phyloP scores from a whole-genome alignment of 148 eudicot species.

The Persicaria tinctoria region DNA sequence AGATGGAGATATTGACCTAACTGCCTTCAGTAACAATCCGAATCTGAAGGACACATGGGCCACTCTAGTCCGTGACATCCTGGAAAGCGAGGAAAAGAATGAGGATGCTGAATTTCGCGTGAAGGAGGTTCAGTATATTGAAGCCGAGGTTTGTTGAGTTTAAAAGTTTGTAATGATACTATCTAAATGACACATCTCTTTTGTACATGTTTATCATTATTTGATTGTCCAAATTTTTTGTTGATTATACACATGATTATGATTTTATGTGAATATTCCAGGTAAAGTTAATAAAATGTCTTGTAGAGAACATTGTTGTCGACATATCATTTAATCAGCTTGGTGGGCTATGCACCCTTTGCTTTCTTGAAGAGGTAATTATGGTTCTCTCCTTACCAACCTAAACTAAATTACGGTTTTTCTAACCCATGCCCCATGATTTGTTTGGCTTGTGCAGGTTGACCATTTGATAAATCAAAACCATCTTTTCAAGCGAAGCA shows the following conservation, averaged over 20 bases:
- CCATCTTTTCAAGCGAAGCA: constrained; percentile 90
- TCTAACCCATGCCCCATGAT: background rate
- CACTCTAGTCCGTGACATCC: constrained; percentile 60
- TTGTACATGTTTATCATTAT: background rate
- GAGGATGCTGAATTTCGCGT: constrained; percentile 88
- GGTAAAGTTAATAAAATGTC: constrained; percentile 76
- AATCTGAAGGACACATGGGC: constrained; percentile 79
- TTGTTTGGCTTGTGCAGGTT: constrained; percentile 39
- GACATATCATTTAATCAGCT: constrained; percentile 79
- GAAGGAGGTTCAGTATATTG: constrained; percentile 92
- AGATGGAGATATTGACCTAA: constrained; percentile 93
- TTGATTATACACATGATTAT: background rate
- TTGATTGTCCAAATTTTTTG: background rate
- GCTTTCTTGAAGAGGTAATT: constrained; percentile 71
- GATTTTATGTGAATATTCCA: constrained; percentile 17
- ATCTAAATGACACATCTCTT: background rate
- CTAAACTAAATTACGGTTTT: background rate
- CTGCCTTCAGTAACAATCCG: constrained; percentile 56
- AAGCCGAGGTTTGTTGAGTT: constrained; percentile 58
- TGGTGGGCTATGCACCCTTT: constrained; percentile 80
- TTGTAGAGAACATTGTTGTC: constrained; percentile 69
- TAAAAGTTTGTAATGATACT: background rate
- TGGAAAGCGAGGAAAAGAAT: constrained; percentile 72
- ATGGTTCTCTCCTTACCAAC: background rate
- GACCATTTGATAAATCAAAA: constrained; percentile 70